Percentiles rank a stretch among this genome's conserved stretches.
Conservation (phyloP, 176 grass and related monocot genomes). For the Thalia dealbata region DNA sequence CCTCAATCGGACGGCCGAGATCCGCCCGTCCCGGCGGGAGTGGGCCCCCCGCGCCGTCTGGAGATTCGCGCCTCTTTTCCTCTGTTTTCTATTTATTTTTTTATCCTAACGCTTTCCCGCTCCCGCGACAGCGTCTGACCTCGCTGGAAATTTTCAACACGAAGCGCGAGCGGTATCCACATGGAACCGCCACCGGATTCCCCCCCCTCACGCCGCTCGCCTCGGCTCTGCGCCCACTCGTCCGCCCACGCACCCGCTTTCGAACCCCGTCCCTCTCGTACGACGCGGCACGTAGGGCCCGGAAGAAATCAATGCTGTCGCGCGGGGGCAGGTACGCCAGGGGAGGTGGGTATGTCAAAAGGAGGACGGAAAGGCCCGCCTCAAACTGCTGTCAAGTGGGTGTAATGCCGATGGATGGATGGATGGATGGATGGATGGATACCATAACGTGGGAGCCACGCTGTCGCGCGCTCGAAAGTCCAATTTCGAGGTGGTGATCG, state of each 20-base stretch:
- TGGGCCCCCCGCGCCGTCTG: too few species aligned
- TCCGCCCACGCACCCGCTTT: background rate
- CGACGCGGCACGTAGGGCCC: background rate
- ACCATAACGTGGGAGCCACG: conserved; percentile 8
- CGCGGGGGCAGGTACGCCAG: background rate
- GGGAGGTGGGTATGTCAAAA: background rate
- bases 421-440: too few species aligned
- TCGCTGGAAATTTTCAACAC: conserved; percentile 2
- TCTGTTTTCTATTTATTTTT: too few species aligned
- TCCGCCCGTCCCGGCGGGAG: background rate
- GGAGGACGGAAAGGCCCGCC: background rate
- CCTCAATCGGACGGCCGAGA: background rate
- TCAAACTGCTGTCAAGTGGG: background rate
- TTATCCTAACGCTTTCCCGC: too few species aligned
- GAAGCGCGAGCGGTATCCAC: background rate
- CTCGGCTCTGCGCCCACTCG: background rate
- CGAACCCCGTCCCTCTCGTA: background rate
- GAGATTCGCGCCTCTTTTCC: conserved; percentile 1
- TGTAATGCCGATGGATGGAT: too few species aligned
- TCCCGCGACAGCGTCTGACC: conserved; percentile 6
- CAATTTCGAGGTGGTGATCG: background rate
- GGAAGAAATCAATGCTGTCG: background rate
- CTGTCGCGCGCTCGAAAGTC: background rate
- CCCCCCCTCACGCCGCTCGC: background rate
- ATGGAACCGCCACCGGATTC: background rate